Percentiles rank a stretch among this genome's conserved stretches.
Conservation (phyloP, 139 green algal species). For the Tetraselmis striata region DNA sequence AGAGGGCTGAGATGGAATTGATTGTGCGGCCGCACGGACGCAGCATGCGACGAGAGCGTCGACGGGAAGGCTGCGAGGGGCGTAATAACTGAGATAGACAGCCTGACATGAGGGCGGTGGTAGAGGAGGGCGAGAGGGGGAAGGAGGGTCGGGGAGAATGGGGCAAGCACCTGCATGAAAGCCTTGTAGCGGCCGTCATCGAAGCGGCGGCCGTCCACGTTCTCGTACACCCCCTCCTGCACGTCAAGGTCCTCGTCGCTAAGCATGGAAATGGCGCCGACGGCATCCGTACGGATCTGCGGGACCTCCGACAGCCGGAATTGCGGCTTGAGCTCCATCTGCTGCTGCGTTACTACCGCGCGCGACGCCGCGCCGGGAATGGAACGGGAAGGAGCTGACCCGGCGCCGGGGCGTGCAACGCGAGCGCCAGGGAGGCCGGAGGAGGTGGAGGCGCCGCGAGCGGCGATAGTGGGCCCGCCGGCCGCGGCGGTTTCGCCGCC, state of each 20-base stretch:
- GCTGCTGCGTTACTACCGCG: background rate
- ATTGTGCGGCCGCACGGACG: too few relatives aligned
- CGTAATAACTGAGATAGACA: too few relatives aligned
- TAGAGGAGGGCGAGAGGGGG: too few relatives aligned
- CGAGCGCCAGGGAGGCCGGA: background rate
- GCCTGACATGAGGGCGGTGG: too few relatives aligned
- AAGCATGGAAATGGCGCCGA: conserved; percentile 4
- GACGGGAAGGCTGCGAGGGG: too few relatives aligned
- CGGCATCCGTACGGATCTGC: background rate
- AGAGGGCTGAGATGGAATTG: too few relatives aligned
- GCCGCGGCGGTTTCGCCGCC: background rate
- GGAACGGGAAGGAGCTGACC: background rate
- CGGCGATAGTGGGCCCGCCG: too few relatives aligned
- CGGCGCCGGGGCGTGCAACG: too few relatives aligned
- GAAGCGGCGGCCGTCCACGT: conserved; percentile 65
- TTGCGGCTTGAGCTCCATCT: background rate
- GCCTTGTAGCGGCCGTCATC: conserved; percentile 86
- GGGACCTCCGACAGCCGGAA: background rate
- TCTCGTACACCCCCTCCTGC: conserved; percentile 30
- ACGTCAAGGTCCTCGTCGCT: background rate
- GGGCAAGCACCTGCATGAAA: conserved; percentile 53
- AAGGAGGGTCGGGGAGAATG: too few relatives aligned
- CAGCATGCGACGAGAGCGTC: too few relatives aligned
- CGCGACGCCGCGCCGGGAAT: background rate
- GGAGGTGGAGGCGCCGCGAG: background rate